Evolutionary conservation across 345 rosid species (phyloP).

Genomic region (Populus alba): DNA sequence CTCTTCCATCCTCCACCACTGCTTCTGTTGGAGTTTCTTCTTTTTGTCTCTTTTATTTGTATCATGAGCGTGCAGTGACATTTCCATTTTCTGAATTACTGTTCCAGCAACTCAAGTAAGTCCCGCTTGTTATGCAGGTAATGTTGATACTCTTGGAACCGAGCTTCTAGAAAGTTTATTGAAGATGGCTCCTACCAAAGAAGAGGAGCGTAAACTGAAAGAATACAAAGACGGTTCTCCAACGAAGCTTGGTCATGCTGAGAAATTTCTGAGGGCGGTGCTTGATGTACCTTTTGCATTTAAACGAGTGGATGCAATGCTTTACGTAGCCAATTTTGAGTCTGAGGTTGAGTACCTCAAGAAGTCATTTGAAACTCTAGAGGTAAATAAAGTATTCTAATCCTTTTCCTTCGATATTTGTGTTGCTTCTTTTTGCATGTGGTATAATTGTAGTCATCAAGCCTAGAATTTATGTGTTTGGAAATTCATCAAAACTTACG

Average conservation of each 20-base stretch:
- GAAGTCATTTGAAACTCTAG: constrained; percentile 80
- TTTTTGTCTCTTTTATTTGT: background rate
- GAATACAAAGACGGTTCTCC: constrained; percentile 78
- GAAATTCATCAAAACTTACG: background rate
- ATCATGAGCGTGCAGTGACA: background rate
- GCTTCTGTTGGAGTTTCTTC: background rate
- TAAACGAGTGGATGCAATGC: constrained; percentile 80
- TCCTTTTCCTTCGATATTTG: background rate
- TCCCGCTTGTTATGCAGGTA: constrained; percentile 52
- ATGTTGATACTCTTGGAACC: constrained; percentile 81
- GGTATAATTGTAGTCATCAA: background rate
- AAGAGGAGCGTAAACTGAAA: constrained; percentile 84
- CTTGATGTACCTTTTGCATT: constrained; percentile 95
- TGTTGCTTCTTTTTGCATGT: background rate
- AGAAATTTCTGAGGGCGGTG: constrained; percentile 81
- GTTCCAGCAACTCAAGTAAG: constrained; percentile 15
- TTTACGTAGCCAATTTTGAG: constrained; percentile 81
- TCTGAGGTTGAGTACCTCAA: constrained; percentile 86
- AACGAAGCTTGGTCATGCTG: constrained; percentile 77
- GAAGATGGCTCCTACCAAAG: constrained; percentile 93
- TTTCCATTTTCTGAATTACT: background rate
- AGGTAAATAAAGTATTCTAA: constrained; percentile 43
- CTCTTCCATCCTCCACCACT: background rate
- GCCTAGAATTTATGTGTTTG: background rate
- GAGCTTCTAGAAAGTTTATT: constrained; percentile 92